Evolutionary conservation across 2,329 filamentous ascomycete genomes (phyloP).

Genomic region (Plenodomus lindquistii): DNA sequence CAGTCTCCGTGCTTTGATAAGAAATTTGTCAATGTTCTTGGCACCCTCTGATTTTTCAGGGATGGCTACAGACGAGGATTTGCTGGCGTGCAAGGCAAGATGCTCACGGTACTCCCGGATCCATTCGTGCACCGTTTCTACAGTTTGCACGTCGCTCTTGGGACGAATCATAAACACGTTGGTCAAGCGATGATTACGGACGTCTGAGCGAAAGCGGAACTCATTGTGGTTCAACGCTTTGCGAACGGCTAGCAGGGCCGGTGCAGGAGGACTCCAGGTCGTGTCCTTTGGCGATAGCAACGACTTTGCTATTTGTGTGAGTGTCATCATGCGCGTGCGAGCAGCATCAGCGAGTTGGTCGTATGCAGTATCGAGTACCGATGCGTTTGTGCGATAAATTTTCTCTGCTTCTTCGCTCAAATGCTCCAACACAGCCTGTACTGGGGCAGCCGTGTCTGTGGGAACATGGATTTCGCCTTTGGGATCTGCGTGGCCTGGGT

Average conservation of each 20-base stretch:
- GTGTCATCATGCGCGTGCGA: slow-evolving; percentile 52
- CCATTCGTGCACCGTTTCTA: slow-evolving; percentile 57
- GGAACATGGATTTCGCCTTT: slow-evolving; percentile 49
- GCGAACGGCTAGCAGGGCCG: slow-evolving; percentile 71
- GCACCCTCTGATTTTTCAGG: neutral
- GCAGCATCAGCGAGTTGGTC: slow-evolving; percentile 49
- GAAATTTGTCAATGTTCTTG: slow-evolving; percentile 41
- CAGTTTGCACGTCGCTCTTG: slow-evolving; percentile 56
- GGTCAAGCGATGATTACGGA: slow-evolving; percentile 55
- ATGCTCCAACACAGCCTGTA: slow-evolving; percentile 48
- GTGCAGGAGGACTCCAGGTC: slow-evolving; percentile 39
- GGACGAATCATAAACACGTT: slow-evolving; percentile 67
- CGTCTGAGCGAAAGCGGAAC: slow-evolving; percentile 62
- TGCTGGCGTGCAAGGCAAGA: slow-evolving; percentile 36
- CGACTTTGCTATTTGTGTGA: slow-evolving; percentile 51
- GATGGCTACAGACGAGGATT: neutral
- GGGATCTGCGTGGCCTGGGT: slow-evolving; percentile 24
- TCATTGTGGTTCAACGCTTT: slow-evolving; percentile 64
- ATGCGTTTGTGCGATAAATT: slow-evolving; percentile 53
- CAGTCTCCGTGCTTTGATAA: slow-evolving; percentile 47
- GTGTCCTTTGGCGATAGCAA: slow-evolving; percentile 39
- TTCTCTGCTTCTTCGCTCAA: slow-evolving; percentile 52
- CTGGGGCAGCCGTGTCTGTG: slow-evolving; percentile 48
- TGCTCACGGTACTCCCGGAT: slow-evolving; percentile 60
- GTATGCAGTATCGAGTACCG: slow-evolving; percentile 56